Base-by-base conservation (phyloP, 2,329 filamentous ascomycete species). In the Penicillium capsulatum region DNA sequence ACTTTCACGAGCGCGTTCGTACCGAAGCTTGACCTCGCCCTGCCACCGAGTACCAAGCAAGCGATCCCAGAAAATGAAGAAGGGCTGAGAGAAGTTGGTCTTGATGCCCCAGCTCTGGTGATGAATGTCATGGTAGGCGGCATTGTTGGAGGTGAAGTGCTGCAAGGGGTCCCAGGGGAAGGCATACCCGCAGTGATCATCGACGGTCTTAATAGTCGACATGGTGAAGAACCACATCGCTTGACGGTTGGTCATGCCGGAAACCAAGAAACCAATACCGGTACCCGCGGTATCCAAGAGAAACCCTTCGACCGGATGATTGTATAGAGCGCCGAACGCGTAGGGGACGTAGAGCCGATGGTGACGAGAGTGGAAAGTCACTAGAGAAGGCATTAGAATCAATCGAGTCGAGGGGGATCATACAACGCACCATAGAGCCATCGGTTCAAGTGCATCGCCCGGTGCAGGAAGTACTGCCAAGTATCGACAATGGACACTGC, bases 61-160 rank as follows among this genome's bases (percentile, higher is more conserved):
- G 32, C 78, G 75, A 63, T 98, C 92, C 88, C 92, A 97, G 69
- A 96, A 89, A 33, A 86, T 96, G 69, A 97, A 96, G 52, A 69
- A 71, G n/a, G 68, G 67, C 38, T 72, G 69, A 7, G 67, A 69
- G 40, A 69, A 72, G 47, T 72, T 70, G 34, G 68, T 72, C 59
- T 97, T 98, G 75, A 98, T 95, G 41, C 92, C 92, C 90, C 91
- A 97, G 67, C 86, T 94, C 69, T 98, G 92, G 69, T 98, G 92
- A 68, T 98, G 92, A 43, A 98, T 91, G 60, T 98, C 92, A 61
- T 98, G 92, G 67, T 97, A 98, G 24, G 83, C 84, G 17, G 92
- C 91, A 55, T 97, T 96, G 74, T 98, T 97, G 63, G 85, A 85
- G 31, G 90, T 94, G 45, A 97, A 75, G 60, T 84, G 82, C 73